A percentile compares a stretch with the other conserved stretches of the same genome.
phyloP scores from a whole-genome alignment of 2,329 filamentous ascomycete species.

The Tothia fuscella region DNA sequence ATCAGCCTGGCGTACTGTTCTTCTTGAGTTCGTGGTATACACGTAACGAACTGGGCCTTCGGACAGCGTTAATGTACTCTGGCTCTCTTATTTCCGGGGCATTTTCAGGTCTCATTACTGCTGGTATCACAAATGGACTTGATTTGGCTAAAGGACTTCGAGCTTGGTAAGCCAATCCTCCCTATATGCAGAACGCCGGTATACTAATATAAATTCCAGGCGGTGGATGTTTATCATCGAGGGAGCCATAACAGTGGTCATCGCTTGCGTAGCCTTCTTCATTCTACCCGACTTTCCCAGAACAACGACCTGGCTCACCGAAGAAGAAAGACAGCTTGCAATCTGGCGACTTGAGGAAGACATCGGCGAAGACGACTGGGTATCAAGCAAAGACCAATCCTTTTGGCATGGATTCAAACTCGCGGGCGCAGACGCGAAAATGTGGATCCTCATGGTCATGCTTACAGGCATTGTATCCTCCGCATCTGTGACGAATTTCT shows the following conservation, averaged over 20 bases:
- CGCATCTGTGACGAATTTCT: conserved; percentile 33
- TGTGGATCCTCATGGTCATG: conserved; percentile 27
- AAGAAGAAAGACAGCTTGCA: conserved; percentile 27
- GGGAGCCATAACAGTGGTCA: conserved; percentile 49
- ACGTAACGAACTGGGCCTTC: conserved; percentile 52
- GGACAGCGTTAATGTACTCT: conserved; percentile 54
- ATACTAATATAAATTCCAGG: conserved; percentile 15
- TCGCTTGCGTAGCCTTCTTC: conserved; percentile 46
- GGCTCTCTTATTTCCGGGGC: conserved; percentile 59
- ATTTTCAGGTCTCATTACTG: conserved; percentile 51
- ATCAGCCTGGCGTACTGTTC: conserved; percentile 47
- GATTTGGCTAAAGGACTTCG: conserved; percentile 43
- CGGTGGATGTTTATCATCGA: conserved; percentile 61
- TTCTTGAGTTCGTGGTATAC: conserved; percentile 59
- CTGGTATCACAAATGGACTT: conserved; percentile 55
- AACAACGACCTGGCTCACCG: conserved; percentile 27
- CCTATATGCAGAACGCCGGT: not conserved
- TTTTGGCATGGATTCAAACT: conserved; percentile 29
- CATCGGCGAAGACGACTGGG: conserved; percentile 29
- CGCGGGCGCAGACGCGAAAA: conserved; percentile 28
- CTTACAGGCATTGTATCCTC: conserved; percentile 27
- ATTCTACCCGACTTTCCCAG: conserved; percentile 57
- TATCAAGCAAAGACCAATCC: conserved; percentile 22
- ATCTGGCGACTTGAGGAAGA: conserved; percentile 26
- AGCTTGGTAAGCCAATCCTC: conserved; percentile 38